Base-by-base conservation (phyloP, 2,329 filamentous ascomycete genomes). In the Paecilomyces variotii region DNA sequence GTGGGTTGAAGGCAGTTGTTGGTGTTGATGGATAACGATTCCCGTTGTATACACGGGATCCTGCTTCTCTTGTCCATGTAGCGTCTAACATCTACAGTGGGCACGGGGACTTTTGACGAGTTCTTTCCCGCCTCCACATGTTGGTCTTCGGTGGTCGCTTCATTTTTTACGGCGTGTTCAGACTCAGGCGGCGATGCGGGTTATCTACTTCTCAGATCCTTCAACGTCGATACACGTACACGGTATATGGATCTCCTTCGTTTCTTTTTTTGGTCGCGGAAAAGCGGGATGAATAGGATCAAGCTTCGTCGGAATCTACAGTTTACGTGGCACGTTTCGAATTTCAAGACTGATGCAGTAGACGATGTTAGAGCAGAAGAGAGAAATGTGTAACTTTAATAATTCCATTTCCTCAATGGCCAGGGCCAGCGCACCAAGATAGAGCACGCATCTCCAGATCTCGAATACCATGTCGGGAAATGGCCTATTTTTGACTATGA, bases 1-100 rank as follows among this genome's bases (percentile, higher is more conserved):
- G 64, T 58, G 26, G 64, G 66, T 26, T 63, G 60, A 24, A 60
- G 66, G 26, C 68, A 68, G 62, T 26, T 52, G 50, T 28, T 52
- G 50, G 50, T 27, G 50, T 52, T 52, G 50, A 28, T 52, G 27
- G 50, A 26, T 27, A 26, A 52, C 12, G 39, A 45, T 4, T 45
- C 6, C 14, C 35, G 35, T 3, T 35, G 35, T n/a, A 19, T 45
- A 45, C 39, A 24, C 9, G 14, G n/a, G 39, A 7, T 4, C 39
- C 19, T 14, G n/a, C n/a, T 19, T 19, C 39, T 45, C 14, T 19
- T 45, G 39, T 45, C 39, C 39, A 6, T 45, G 63, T 61, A 55
- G 61, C 56, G 59, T 59, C 62, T 59, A 57, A 60, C 64, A 63
- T 67, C 60, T 60, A 59, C 60, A 61, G 53, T 62, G 59, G 60